These are phyloP conservation scores for Aspergillus udagawae DNA, from an alignment of 2,329 filamentous ascomycete genomes.

Conservation along the genomic window DNA sequence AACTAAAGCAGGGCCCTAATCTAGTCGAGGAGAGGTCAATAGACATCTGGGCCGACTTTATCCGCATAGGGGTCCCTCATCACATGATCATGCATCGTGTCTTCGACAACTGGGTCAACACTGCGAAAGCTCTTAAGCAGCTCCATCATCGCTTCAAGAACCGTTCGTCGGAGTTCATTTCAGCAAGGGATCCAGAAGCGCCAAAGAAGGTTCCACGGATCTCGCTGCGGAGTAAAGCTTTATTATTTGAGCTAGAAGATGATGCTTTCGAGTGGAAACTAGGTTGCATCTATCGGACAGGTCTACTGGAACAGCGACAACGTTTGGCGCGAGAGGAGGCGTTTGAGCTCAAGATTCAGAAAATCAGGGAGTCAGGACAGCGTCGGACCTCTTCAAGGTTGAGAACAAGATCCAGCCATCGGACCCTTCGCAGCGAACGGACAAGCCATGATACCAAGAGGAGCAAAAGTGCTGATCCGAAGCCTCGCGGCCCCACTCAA, in stretches of 20 bases:
- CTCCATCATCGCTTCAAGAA: constrained; percentile 91
- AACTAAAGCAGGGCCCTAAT: constrained; percentile 61
- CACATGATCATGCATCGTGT: constrained; percentile 85
- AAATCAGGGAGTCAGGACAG: constrained; percentile 65
- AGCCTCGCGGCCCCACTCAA: constrained; percentile 27
- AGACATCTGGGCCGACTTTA: constrained; percentile 78
- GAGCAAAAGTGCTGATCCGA: constrained; percentile 56
- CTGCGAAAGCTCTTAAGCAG: constrained; percentile 80
- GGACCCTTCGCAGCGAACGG: constrained; percentile 39
- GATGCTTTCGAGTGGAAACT: constrained; percentile 97
- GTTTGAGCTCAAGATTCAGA: constrained; percentile 81
- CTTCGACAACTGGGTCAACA: constrained; percentile 89
- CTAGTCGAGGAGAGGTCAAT: constrained; percentile 73
- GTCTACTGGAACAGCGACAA: constrained; percentile 84
- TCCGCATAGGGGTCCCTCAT: constrained; percentile 83
- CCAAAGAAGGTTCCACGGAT: constrained; percentile 85
- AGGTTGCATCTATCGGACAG: constrained; percentile 86
- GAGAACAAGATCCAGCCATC: constrained; percentile 50
- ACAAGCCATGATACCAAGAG: constrained; percentile 40
- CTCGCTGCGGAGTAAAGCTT: constrained; percentile 72
- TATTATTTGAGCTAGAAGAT: constrained; percentile 91
- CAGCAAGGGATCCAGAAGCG: constrained; percentile 78
- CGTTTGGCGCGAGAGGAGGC: constrained; percentile 85
- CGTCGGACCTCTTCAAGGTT: constrained; percentile 48
- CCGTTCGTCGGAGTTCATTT: constrained; percentile 79